Percentiles rank a stretch among this genome's conserved stretches.
These are phyloP conservation scores for Smittium culicis DNA, from an alignment of 371 early-diverging fungal species.

Conservation along the genomic window DNA sequence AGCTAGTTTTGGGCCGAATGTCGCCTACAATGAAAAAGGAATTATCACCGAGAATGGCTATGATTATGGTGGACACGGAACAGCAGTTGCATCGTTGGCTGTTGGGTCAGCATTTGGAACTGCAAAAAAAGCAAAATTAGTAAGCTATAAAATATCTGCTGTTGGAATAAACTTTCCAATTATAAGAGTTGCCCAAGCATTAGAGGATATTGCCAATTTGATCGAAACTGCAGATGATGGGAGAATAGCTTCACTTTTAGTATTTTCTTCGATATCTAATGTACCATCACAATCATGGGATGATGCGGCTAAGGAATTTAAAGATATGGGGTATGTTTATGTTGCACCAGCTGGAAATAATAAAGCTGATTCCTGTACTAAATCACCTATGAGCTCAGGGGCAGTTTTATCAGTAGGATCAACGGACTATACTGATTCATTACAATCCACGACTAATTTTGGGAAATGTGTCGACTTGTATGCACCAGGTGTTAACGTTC, in stretches of 20 bases:
- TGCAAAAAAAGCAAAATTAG: slow-evolving; percentile 9
- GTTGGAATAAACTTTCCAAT: slow-evolving; percentile 68
- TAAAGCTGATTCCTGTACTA: not conserved
- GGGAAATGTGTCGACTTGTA: slow-evolving; percentile 91
- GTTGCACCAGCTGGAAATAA: slow-evolving; percentile 12
- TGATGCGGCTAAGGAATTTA: slow-evolving; percentile 44
- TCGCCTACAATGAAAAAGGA: slow-evolving; percentile 21
- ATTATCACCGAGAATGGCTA: slow-evolving; percentile 28
- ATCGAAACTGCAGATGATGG: slow-evolving; percentile 34
- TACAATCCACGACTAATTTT: slow-evolving; percentile 82
- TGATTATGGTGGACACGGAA: slow-evolving; percentile 11
- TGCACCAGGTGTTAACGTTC: slow-evolving; percentile 87
- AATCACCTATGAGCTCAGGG: not conserved
- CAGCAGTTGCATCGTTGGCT: slow-evolving; percentile 10
- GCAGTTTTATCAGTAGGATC: slow-evolving; percentile 31
- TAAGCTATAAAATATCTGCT: slow-evolving; percentile 17
- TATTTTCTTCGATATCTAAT: slow-evolving; percentile 90
- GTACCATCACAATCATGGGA: slow-evolving; percentile 60
- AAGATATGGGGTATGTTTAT: not conserved
- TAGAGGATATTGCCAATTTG: slow-evolving; percentile 45
- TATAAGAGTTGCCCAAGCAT: slow-evolving; percentile 59
- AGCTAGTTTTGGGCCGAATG: slow-evolving; percentile 70
- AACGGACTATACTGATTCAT: slow-evolving; percentile 58
- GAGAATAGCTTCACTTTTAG: slow-evolving; percentile 70
- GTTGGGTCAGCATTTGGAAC: slow-evolving; percentile 3